A percentile compares a stretch with the other conserved stretches of the same genome.
These are phyloP conservation scores for Talaromyces sp. DNA, from an alignment of 2,329 filamentous ascomycete genomes.

Conservation along the genomic window DNA sequence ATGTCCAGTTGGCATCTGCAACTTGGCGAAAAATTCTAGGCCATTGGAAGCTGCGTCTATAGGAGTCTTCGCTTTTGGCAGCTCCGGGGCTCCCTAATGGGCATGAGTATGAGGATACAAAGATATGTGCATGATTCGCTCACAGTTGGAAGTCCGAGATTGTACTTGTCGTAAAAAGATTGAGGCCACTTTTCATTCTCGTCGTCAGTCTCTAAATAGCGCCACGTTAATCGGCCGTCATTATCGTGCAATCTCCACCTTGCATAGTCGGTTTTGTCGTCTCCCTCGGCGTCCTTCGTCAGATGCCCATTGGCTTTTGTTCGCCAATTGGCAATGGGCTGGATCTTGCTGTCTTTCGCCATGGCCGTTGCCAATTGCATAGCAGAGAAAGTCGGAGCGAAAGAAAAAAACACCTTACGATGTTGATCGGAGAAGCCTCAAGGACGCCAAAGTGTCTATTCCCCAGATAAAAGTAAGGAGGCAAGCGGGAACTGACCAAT, in stretches of 20 bases:
- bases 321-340: slow-evolving; percentile 35
- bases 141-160: slow-evolving; percentile 75
- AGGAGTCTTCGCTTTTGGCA: slow-evolving; percentile 67
- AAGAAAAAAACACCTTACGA: neutral
- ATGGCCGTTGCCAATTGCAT: neutral
- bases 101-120: neutral
- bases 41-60: slow-evolving; percentile 78
- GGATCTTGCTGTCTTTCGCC: slow-evolving; percentile 3
- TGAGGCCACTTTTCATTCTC: slow-evolving; percentile 77
- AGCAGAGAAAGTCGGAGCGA: neutral
- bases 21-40: slow-evolving; percentile 79
- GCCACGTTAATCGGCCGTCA: slow-evolving; percentile 85
- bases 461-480: neutral
- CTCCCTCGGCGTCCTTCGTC: slow-evolving; percentile 32
- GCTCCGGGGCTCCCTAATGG: slow-evolving; percentile 65
- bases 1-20: slow-evolving; percentile 84
- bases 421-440: neutral
- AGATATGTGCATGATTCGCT: slow-evolving; percentile 9
- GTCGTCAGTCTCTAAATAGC: slow-evolving; percentile 73
- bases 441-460: neutral
- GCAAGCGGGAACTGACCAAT: neutral
- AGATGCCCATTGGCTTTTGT: slow-evolving; percentile 35
- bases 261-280: slow-evolving; percentile 66
- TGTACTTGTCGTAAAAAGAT: slow-evolving; percentile 82
- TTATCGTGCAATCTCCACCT: slow-evolving; percentile 84